Base-by-base conservation (phyloP, 2,329 filamentous ascomycete species). In the Cladophialophora immunda region DNA sequence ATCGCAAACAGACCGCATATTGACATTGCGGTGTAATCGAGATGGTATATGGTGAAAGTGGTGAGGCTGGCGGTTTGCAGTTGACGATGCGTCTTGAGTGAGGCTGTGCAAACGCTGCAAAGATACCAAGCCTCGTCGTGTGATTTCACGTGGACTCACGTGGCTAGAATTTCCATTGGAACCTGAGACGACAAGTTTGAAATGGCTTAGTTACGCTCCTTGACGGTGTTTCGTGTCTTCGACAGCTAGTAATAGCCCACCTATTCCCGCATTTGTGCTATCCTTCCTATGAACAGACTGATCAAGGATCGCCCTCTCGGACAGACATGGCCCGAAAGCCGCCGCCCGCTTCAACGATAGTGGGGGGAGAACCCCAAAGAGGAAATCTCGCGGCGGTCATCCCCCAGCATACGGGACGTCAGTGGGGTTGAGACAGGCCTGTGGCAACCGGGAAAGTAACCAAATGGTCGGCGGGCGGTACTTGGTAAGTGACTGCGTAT, bases 381-480 rank as follows among this genome's bases (percentile, higher is more conserved):
- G 52, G 52, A 55, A 55, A 55, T 55, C 15, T 30, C 27, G 52
- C 52, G 52, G 52, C 52, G 52, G 52, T 55, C 27, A 55, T 19
- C 6, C 45, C 41, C 45, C 9, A 13, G 19, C 11, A 25, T 19
- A 7, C 45, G 19, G n/a, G n/a, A 50, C 45, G 19, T 22, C 45
- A 50, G 45, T 25, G 45, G 45, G 45, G 45, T 50, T 50, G 19
- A 15, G 15, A 19, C 6, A 25, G 45, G 45, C 19, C 25, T 50
- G 19, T 6, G 15, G 45, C 6, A 25, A 11, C 38, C 38, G 17
- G 38, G 6, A 22, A 19, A 19, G 19, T 45, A 45, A 45, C n/a
- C 34, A 38, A 38, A 22, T 19, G 38, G 38, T 8, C 6, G 17
- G n/a, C 17, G 17, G 19, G 19, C 17, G 19, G 19, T 50, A 25